Base-by-base conservation (phyloP, 2,329 filamentous ascomycete genomes). In the Neofusicoccum kwambonambiense region DNA sequence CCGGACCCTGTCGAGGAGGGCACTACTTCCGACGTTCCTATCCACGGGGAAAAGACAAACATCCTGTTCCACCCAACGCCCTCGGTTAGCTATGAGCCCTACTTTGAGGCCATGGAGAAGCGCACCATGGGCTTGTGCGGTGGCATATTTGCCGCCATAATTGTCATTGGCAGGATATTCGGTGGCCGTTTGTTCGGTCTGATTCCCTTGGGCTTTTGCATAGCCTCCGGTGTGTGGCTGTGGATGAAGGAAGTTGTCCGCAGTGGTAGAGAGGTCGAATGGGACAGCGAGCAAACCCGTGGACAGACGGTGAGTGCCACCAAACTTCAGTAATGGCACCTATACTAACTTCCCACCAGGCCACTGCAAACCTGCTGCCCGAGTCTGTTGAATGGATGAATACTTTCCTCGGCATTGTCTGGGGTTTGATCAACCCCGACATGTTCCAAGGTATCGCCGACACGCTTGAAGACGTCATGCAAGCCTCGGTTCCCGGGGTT, bases 301-400 rank as follows among this genome's bases (percentile, higher is more conserved):
- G 94, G 94, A 3, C 86, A 95, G 79, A 93, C 88, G 56, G 88
- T 87, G 75, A 68, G 81, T 69, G 7, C n/a, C 39, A 7, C 12
- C 17, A 9, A 4, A 19, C 19, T n/a, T 42, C 5, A 11, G 8
- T 6, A 3, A 13, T 9, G 15, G 8, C 12, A 19, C 2, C 11
- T 17, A 8, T 0, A 34, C 19, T 67, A 17, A 62, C 31, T 15
- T 3, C 31, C 37, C 47, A 12, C 37, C 58, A 88, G 76, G 92
- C 94, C 1, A 92, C 91, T 2, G 88, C 90, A 35, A 97, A 97
- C 72, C 81, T 98, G 34, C 89, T 98, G 6, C 94, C 94, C 0
- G 94, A 97, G 78, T 96, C 91, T 0, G 93, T 96, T 6, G 82
- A 86, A 74, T 98, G 95, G 95, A 90, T 99, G 86, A 99, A 99